A percentile compares a stretch with the other conserved stretches of the same genome.
Evolutionary conservation across 2,329 filamentous ascomycete species (phyloP).

Genomic region (Claviceps sp.): DNA sequence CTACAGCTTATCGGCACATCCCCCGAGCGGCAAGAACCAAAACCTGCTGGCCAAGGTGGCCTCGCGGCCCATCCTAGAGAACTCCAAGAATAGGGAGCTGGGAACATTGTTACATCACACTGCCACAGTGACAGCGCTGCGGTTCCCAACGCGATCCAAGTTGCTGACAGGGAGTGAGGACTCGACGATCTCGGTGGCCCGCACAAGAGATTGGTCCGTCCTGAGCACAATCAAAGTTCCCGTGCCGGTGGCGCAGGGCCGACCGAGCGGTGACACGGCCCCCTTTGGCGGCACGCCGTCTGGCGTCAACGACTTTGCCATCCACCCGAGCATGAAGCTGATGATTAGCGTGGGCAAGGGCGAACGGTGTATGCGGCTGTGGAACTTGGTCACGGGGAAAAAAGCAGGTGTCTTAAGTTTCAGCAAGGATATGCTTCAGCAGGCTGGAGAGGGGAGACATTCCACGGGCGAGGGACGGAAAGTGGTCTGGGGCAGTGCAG

Average conservation of each 20-base stretch:
- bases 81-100: conserved; percentile 75
- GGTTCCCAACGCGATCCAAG: conserved; percentile 77
- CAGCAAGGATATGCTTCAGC: conserved; percentile 54
- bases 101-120: conserved; percentile 80
- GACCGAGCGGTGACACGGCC: conserved; percentile 83
- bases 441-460: conserved; percentile 64
- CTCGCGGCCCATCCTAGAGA: conserved; percentile 65
- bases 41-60: conserved; percentile 54
- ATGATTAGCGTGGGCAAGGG: conserved; percentile 89
- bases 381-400: conserved; percentile 94
- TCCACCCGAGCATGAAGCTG: conserved; percentile 91
- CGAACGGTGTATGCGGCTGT: conserved; percentile 82
- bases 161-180: conserved; percentile 82
- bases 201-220: conserved; percentile 79
- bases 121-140: conserved; percentile 64
- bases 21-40: conserved; percentile 41
- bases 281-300: conserved; percentile 65
- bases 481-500: conserved; percentile 65
- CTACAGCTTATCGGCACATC: conserved; percentile 70
- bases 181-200: conserved; percentile 76
- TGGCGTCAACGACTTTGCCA: conserved; percentile 90
- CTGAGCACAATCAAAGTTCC: conserved; percentile 83
- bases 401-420: conserved; percentile 91
- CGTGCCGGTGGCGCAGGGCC: conserved; percentile 62
- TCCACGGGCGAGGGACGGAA: conserved; percentile 69